Evolutionary conservation across 2,329 filamentous ascomycete species (phyloP).

Genomic region (Scytalidium sp.): DNA sequence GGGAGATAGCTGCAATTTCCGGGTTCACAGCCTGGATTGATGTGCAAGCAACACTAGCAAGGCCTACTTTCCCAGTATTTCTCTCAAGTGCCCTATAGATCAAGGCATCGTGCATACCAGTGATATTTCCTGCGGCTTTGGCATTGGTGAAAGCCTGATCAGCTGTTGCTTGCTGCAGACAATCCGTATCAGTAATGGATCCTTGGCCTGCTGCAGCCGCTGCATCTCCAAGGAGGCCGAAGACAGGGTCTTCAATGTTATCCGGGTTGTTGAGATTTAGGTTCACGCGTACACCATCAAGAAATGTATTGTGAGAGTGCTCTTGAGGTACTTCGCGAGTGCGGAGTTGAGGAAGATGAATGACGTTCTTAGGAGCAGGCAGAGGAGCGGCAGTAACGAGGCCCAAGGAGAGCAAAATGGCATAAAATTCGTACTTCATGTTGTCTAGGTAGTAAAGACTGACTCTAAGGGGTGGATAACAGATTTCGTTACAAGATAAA

Average conservation of each 20-base stretch:
- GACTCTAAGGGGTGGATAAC: conserved; percentile 4
- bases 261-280: conserved; percentile 47
- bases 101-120: conserved; percentile 50
- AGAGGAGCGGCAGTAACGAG: conserved; percentile 25
- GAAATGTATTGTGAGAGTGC: conserved; percentile 50
- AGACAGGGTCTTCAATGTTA: conserved; percentile 45
- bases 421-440: conserved; percentile 31
- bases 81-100: conserved; percentile 55
- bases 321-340: conserved; percentile 54
- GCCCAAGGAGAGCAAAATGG: conserved; percentile 24
- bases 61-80: conserved; percentile 57
- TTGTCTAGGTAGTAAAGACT: conserved; percentile 16
- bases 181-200: conserved; percentile 49
- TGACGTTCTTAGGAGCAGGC: conserved; percentile 17
- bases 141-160: conserved; percentile 62
- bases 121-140: conserved; percentile 50
- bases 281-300: conserved; percentile 40
- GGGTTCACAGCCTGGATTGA: conserved; percentile 57
- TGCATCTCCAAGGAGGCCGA: conserved; percentile 49
- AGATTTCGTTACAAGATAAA: conserved; percentile 12
- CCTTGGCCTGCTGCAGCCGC: conserved; percentile 47
- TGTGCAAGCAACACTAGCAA: conserved; percentile 54
- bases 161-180: conserved; percentile 55
- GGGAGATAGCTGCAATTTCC: conserved; percentile 60
- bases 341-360: conserved; percentile 26